Conservation (phyloP, 495 filamentous ascomycete species). For the Paragyromitra xinjiangensis region DNA sequence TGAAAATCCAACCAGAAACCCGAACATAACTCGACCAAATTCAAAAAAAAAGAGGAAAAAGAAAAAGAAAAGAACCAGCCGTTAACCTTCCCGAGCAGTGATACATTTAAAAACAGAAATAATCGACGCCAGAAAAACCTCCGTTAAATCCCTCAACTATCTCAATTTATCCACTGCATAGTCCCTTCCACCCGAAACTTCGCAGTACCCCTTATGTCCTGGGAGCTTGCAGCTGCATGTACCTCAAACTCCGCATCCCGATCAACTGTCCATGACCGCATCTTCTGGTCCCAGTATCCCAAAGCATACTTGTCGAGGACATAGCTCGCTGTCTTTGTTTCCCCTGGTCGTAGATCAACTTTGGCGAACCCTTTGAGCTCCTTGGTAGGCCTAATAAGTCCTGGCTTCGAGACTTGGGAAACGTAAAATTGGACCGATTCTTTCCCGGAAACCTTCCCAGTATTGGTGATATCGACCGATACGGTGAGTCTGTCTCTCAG, state of each 20-base stretch:
- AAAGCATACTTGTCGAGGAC: conserved; percentile 65
- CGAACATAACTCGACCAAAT: conserved; percentile 35
- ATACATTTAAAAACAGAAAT: conserved; percentile 31
- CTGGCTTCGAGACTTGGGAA: conserved; percentile 59
- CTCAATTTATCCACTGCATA: conserved; percentile 56
- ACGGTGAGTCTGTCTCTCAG: conserved; percentile 63
- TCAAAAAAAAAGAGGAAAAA: conserved; percentile 18
- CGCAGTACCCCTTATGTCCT: conserved; percentile 49
- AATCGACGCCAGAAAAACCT: conserved; percentile 43
- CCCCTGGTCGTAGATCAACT: conserved; percentile 70
- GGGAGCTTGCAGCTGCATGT: conserved; percentile 55
- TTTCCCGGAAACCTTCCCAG: conserved; percentile 69
- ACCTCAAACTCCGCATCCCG: conserved; percentile 57
- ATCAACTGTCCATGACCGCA: conserved; percentile 56
- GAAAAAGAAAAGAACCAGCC: conserved; percentile 26
- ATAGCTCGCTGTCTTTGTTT: conserved; percentile 68
- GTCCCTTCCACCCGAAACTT: conserved; percentile 52
- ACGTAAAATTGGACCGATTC: conserved; percentile 77
- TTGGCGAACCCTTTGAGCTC: conserved; percentile 80
- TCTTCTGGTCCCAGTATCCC: conserved; percentile 58
- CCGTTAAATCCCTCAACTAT: conserved; percentile 44
- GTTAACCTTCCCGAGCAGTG: conserved; percentile 35
- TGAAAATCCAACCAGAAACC: conserved; percentile 39
- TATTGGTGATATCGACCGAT: conserved; percentile 67
- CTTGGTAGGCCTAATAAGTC: conserved; percentile 69